Evolutionary conservation across 306 rosid species (phyloP), one percentile per base, ranked within the genome.

Genomic region (Cotoneaster glaucophyllus): DNA sequence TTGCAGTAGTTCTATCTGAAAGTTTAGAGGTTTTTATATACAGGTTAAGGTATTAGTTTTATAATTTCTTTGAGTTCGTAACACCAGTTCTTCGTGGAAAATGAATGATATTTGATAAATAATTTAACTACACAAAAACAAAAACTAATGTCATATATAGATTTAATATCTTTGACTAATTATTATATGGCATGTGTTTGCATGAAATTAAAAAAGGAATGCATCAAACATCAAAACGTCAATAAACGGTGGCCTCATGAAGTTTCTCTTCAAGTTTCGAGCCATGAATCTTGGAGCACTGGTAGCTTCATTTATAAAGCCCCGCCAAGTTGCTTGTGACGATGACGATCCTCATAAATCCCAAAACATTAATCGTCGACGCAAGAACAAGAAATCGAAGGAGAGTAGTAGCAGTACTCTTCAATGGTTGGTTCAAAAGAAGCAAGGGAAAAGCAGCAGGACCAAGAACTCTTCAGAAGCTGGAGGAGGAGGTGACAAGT

Each of bases 261-360:
- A 83, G 64, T 39, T 85, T 53, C 31, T 89, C 63, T 81, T 82
- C 48, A 89, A 85, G 81, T 75, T 85, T 68, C 64, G 77, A 85
- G 81, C 83, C 39, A 77, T 75, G 62, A 85, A 83, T 67, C 74
- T 87, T 3, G 77, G 84, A 61, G 78, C 83, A 44, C 22, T 81
- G 7, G 39, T 87, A 25, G 70, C 90, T 65, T 79, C 89, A 65
- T 61, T 86, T 7, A 56, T 67, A 19, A 89, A 85, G 34, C 79
- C 84, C 43, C 31, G 70, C 56, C 54, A 44, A 74, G 61, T 63
- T 19, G 70, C 32, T 26, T 73, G 58, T 19, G 18, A 34, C 34
- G 18, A 24, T 59, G 43, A 22, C 12, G 43, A 44, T 56, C 25
- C 62, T 58, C 56, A 39, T 8, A 11, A 29, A 6, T 18, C 39